Evolutionary conservation across 2,329 filamentous ascomycete genomes (phyloP).

Genomic region (Myriosclerotinia duriaeana): DNA sequence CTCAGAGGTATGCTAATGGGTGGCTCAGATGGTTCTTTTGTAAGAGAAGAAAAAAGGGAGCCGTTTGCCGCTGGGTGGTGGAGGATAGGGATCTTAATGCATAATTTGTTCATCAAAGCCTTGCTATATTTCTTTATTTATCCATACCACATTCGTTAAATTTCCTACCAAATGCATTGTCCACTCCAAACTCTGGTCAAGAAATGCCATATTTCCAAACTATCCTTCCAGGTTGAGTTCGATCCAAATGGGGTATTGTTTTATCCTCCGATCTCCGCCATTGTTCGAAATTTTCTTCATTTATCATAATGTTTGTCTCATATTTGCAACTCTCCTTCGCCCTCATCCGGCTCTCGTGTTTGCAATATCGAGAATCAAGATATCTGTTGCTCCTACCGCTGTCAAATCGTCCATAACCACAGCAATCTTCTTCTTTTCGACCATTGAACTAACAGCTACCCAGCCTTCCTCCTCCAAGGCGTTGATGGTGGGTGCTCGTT

Average conservation of each 20-base stretch:
- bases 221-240: background rate
- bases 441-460: conserved; percentile 36
- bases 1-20: background rate
- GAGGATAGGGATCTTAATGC: background rate
- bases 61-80: conserved; percentile 5
- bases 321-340: background rate
- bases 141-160: background rate
- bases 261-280: background rate
- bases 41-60: conserved; percentile 10
- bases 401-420: conserved; percentile 42
- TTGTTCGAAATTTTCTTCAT: background rate
- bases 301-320: background rate
- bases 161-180: background rate
- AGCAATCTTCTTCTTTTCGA: conserved; percentile 42
- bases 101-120: background rate
- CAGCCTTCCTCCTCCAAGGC: conserved; percentile 53
- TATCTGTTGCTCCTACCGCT: conserved; percentile 40
- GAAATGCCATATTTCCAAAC: conserved; percentile 7
- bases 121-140: background rate
- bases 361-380: conserved; percentile 41
- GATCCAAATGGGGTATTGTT: conserved; percentile 17
- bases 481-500: conserved; percentile 90
- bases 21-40: conserved; percentile 1
- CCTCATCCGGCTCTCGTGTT: conserved; percentile 38
- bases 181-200: background rate